Percentiles rank a stretch among this genome's conserved stretches.
phyloP scores from a whole-genome alignment of 805 yeast genomes.

The Wickerhamomyces silvicola region DNA sequence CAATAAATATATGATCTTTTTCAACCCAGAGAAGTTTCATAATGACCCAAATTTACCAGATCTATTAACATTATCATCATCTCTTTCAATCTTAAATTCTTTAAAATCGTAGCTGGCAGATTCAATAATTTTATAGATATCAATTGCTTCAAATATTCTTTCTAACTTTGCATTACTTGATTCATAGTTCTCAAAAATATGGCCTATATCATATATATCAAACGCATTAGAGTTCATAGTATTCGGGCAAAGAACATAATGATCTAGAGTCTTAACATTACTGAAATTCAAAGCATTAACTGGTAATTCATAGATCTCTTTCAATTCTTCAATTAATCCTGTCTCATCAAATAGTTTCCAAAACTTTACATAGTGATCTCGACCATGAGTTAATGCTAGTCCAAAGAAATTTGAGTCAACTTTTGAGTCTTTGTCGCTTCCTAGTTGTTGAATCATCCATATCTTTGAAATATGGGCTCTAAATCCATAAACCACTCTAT shows the following conservation, averaged over 20 bases:
- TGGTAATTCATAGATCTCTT: constrained; percentile 44
- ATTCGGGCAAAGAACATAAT: constrained; percentile 49
- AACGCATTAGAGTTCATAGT: constrained; percentile 56
- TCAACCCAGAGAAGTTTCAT: constrained; percentile 47
- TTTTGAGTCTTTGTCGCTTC: constrained; percentile 16
- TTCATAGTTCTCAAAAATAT: constrained; percentile 6
- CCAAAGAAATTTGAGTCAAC: constrained; percentile 28
- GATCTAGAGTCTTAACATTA: constrained; percentile 40
- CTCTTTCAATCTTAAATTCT: constrained; percentile 12
- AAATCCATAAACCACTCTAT: constrained; percentile 54
- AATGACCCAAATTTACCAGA: constrained; percentile 66
- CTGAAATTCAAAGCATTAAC: constrained; percentile 72
- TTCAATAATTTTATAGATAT: constrained; percentile 12
- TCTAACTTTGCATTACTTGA: constrained; percentile 14
- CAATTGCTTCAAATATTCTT: constrained; percentile 20
- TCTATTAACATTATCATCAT: constrained; percentile 21
- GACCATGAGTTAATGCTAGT: constrained; percentile 54
- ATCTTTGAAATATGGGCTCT: constrained; percentile 50
- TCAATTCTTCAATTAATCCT: constrained; percentile 4
- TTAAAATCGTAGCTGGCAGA: constrained; percentile 10
- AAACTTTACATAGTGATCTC: constrained; percentile 50
- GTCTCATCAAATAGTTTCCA: constrained; percentile 32
- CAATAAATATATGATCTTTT: constrained; percentile 35
- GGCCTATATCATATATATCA: constrained; percentile 48
- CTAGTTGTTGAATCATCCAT: constrained; percentile 42